Evolutionary conservation across 345 rosid species (phyloP).

Genomic region (Excoecaria cochinchinensis): DNA sequence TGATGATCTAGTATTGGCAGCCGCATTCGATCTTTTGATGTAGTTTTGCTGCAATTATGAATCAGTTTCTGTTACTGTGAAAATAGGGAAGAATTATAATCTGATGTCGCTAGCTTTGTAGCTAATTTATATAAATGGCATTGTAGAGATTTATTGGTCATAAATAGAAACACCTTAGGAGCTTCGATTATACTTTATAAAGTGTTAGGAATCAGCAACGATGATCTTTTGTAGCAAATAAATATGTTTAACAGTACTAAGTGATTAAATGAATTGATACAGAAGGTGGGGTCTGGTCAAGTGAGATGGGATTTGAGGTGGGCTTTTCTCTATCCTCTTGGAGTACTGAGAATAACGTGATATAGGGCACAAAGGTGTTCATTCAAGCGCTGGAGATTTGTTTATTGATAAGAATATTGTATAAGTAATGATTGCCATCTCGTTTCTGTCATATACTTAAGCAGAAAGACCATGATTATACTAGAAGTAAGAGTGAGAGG

Average conservation of each 20-base stretch:
- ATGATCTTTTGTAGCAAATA: neutral
- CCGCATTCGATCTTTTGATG: neutral
- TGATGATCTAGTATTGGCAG: neutral
- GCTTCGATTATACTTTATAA: neutral
- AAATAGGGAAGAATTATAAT: neutral
- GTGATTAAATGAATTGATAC: neutral
- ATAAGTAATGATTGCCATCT: no score
- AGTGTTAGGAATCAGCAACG: neutral
- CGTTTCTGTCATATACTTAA: neutral
- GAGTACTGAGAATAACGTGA: neutral
- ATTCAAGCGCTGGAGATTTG: neutral
- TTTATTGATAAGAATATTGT: neutral
- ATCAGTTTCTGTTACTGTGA: neutral
- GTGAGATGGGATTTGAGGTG: neutral
- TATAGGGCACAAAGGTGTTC: neutral
- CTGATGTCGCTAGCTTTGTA: neutral
- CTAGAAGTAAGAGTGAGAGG: neutral
- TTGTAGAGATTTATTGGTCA: neutral
- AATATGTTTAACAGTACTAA: neutral
- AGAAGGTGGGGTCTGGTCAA: neutral
- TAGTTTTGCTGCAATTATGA: neutral
- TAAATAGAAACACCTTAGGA: neutral
- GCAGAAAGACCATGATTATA: neutral
- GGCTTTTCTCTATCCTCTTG: neutral
- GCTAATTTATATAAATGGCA: neutral